phyloP scores from a whole-genome alignment of 169 alveolate species.

The Eimeria falciformis region DNA sequence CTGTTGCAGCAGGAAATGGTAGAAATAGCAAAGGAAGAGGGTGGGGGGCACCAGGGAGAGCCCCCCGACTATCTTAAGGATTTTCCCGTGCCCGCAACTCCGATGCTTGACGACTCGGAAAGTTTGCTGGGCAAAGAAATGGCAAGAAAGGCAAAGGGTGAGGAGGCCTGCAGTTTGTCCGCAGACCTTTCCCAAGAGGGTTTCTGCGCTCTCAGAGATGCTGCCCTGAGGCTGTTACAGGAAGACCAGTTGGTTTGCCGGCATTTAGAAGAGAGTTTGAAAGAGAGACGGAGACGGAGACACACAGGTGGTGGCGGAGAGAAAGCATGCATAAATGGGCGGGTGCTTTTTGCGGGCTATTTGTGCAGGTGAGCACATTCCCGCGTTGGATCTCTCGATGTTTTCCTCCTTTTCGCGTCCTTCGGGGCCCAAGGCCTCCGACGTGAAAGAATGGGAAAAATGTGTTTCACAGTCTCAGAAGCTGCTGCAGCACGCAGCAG shows the following conservation, averaged over 20 bases:
- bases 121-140: constrained; percentile 11
- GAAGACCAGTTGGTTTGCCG: no score
- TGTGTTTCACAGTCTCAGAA: not conserved
- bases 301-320: no score
- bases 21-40: not conserved
- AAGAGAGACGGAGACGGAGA: no score
- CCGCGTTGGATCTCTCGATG: constrained; percentile 27
- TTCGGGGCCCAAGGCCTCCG: constrained; percentile 41
- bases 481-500: constrained; percentile 60
- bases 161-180: no score
- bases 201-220: no score
- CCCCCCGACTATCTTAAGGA: constrained; percentile 44
- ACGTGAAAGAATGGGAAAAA: constrained; percentile 49
- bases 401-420: constrained; percentile 1
- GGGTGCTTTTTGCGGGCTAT: no score
- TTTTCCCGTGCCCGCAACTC: constrained; percentile 26
- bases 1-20: constrained; percentile 62
- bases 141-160: constrained; percentile 18
- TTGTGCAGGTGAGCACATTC: constrained; percentile 17
- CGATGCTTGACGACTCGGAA: constrained; percentile 17
- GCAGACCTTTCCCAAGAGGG: no score
- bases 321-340: no score
- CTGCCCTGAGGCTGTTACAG: no score
- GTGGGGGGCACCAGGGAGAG: not conserved
- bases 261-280: no score